A percentile compares a stretch with the other conserved stretches of the same genome.
Conservation (phyloP, 2,329 filamentous ascomycete genomes). For the Stemphylium beticola region DNA sequence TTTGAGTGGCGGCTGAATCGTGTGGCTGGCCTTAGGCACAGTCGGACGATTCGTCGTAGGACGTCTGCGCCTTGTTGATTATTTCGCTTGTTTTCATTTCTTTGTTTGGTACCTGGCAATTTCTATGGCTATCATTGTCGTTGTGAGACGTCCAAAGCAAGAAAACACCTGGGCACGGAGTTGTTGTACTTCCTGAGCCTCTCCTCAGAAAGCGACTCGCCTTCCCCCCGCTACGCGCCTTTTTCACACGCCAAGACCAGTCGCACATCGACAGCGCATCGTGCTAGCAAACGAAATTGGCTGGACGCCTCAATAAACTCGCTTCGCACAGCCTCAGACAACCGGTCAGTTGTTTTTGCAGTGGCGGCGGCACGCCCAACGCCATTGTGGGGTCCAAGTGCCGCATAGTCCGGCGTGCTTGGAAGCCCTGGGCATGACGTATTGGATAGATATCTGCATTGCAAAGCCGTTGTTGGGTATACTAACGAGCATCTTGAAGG, state of each 20-base stretch:
- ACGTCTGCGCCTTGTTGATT: background rate
- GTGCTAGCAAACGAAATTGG: background rate
- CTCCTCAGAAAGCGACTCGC: background rate
- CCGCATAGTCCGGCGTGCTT: constrained; percentile 4
- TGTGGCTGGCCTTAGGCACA: background rate
- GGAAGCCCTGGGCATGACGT: constrained; percentile 4
- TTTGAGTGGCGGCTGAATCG: constrained; percentile 4
- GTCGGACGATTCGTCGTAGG: background rate
- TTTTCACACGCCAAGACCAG: background rate
- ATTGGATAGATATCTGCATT: background rate
- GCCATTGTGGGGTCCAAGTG: background rate
- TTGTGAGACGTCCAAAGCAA: background rate
- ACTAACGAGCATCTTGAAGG: background rate
- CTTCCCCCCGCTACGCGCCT: background rate
- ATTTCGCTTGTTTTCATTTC: background rate
- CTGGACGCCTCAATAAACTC: constrained; percentile 4
- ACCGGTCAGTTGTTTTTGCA: background rate
- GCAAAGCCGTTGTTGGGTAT: background rate
- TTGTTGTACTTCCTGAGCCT: background rate
- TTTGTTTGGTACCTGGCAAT: background rate
- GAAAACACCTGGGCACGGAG: too few relatives aligned
- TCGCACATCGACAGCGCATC: background rate
- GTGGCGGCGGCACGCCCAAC: background rate
- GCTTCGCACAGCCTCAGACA: constrained; percentile 1
- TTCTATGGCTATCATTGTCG: background rate